Evolutionary conservation across 345 rosid species (phyloP), one percentile per base, ranked within the genome.

Genomic region (Draba incana): DNA sequence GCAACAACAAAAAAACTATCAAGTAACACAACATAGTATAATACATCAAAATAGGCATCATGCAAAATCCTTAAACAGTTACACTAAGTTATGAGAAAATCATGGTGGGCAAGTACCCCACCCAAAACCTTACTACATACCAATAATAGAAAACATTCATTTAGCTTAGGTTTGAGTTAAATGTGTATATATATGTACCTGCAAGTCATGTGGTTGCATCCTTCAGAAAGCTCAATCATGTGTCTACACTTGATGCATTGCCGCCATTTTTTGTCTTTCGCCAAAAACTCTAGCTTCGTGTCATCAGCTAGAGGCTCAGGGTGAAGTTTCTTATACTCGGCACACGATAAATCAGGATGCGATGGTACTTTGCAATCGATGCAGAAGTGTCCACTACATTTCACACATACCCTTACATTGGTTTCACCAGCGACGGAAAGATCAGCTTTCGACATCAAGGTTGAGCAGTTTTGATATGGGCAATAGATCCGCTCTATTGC

Each of bases 331-430:
- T 16, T 78, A 79, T 81, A 86, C n/a, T 65, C 74, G 39, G 1
- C 3, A 66, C 94, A 89, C 0, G 85, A 74, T 82, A 86, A 50
- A 15, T 25, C 46, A 14, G 37, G n/a, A 51, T 92, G 98, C 86
- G 87, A 87, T 42, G 88, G 89, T 49, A 80, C 95, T 78, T 81
- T 86, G 84, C 96, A 89, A 41, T 85, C 41, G 42, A 89, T 74
- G 50, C 96, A 92, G 65, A 92, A 84, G 59, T 67, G 58, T n/a
- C 72, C 49, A 51, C 35, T 43, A 23, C 96, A 92, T 72, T 78
- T 77, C 51, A 76, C 28, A 71, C 98, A 92, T 72, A 63, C 81
- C 69, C 85, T 75, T 13, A 79, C 86, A 68, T 77, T 81, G 2
- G 63, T 57, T 30, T 23, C 38, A 10, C 25, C 51, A 31, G 41